These are phyloP conservation scores for Fraxinus platypoda DNA, from an alignment of 305 asterid genomes.

Conservation along the genomic window DNA sequence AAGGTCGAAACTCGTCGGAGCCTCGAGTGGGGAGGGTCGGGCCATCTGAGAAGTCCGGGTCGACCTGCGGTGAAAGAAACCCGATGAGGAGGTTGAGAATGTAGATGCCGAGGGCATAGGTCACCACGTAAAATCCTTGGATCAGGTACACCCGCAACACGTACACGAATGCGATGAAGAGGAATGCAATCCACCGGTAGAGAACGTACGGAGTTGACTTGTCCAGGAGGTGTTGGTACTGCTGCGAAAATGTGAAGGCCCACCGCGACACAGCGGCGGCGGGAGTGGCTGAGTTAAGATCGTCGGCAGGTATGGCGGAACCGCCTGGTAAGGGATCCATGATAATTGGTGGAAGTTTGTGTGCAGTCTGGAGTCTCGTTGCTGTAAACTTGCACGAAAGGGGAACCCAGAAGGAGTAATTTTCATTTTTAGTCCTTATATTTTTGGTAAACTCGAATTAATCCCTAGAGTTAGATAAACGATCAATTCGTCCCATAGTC, in stretches of 20 bases:
- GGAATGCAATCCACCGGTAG: slow-evolving; percentile 59
- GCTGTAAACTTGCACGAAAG: not conserved
- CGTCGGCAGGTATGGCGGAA: slow-evolving; percentile 20
- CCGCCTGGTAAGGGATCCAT: slow-evolving; percentile 38
- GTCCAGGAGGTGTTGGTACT: slow-evolving; percentile 54
- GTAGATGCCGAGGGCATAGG: slow-evolving; percentile 61
- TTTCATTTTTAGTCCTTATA: not conserved
- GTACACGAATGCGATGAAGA: slow-evolving; percentile 45
- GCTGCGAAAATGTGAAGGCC: slow-evolving; percentile 35
- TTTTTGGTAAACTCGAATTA: not conserved
- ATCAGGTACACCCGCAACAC: slow-evolving; percentile 41
- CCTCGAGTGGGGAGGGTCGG: slow-evolving; percentile 44
- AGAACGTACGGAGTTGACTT: slow-evolving; percentile 48
- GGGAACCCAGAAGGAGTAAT: not conserved
- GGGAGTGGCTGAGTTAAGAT: slow-evolving; percentile 12
- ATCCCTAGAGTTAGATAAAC: not conserved
- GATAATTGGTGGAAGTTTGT: not conserved
- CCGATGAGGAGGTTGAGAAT: slow-evolving; percentile 50
- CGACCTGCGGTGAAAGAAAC: slow-evolving; percentile 60
- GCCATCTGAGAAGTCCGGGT: slow-evolving; percentile 40
- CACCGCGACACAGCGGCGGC: slow-evolving; percentile 21
- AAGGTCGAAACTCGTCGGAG: slow-evolving; percentile 63
- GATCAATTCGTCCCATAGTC: not conserved
- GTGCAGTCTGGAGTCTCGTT: not conserved
- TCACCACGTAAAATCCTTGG: slow-evolving; percentile 61